A percentile compares a stretch with the other conserved stretches of the same genome.
These are phyloP conservation scores for Diatrype stigma DNA, from an alignment of 2,329 filamentous ascomycete species.

Conservation along the genomic window DNA sequence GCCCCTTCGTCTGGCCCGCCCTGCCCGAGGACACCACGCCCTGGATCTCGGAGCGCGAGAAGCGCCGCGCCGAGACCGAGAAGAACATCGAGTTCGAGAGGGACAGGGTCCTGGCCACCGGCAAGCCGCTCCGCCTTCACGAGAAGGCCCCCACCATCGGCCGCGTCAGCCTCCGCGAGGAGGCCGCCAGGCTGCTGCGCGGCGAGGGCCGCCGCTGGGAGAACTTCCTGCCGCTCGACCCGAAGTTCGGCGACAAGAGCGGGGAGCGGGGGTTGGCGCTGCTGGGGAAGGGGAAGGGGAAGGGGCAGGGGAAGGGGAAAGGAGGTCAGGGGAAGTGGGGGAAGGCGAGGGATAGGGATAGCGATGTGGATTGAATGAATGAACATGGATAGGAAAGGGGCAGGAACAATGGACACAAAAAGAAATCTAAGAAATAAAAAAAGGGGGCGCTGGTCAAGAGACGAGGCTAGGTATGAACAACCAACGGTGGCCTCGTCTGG, in stretches of 20 bases:
- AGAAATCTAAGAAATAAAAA: no score
- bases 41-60: constrained; percentile 62
- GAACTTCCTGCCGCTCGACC: constrained; percentile 41
- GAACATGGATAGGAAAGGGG: constrained; percentile 3
- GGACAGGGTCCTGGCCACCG: constrained; percentile 33
- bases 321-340: no score
- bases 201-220: constrained; percentile 47
- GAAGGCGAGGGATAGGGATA: constrained; percentile 7
- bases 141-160: constrained; percentile 36
- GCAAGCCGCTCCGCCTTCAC: constrained; percentile 37
- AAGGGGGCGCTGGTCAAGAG: no score
- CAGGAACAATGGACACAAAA: no score
- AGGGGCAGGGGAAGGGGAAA: background rate
- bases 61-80: constrained; percentile 47
- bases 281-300: constrained; percentile 9
- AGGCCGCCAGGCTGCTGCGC: constrained; percentile 64
- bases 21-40: constrained; percentile 51
- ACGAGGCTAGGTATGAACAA: no score
- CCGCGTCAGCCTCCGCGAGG: constrained; percentile 38
- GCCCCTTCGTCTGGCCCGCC: constrained; percentile 86
- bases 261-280: constrained; percentile 2
- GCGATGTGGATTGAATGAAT: constrained; percentile 11
- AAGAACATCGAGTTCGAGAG: no score
- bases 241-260: constrained; percentile 40
- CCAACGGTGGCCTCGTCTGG: no score